A percentile compares a stretch with the other conserved stretches of the same genome.
Conservation (phyloP, 495 filamentous ascomycete species). For the Choiromyces venosus region DNA sequence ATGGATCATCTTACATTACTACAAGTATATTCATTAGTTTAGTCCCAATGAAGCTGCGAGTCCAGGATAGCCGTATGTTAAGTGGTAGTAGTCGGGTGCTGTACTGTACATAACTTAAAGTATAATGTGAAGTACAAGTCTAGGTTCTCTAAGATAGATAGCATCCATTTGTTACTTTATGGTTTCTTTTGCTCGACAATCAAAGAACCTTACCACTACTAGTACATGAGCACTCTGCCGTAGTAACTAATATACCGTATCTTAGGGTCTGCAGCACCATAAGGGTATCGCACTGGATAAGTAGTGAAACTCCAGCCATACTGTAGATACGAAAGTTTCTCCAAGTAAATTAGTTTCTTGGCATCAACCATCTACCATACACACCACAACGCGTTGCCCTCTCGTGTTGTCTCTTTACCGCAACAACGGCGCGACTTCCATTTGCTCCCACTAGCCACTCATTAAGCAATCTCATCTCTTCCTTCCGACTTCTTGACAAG, state of each 20-base stretch:
- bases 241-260: no score
- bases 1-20: not conserved
- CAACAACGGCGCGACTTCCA: not conserved
- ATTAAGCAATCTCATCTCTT: not conserved
- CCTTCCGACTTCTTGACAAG: not conserved
- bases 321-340: no score
- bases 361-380: not conserved
- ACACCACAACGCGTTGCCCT: conserved; percentile 1
- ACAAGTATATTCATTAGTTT: not conserved
- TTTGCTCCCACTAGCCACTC: not conserved
- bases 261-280: no score
- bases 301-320: no score
- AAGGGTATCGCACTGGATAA: no score
- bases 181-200: not conserved
- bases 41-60: not conserved
- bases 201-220: not conserved
- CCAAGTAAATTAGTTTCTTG: not conserved
- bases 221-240: not conserved
- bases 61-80: not conserved
- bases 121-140: not conserved
- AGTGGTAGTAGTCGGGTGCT: not conserved
- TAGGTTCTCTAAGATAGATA: not conserved
- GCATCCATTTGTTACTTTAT: not conserved
- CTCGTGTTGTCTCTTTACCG: not conserved
- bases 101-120: not conserved